Conservation (phyloP, 805 yeast genomes). For the Torulaspora delbrueckii region DNA sequence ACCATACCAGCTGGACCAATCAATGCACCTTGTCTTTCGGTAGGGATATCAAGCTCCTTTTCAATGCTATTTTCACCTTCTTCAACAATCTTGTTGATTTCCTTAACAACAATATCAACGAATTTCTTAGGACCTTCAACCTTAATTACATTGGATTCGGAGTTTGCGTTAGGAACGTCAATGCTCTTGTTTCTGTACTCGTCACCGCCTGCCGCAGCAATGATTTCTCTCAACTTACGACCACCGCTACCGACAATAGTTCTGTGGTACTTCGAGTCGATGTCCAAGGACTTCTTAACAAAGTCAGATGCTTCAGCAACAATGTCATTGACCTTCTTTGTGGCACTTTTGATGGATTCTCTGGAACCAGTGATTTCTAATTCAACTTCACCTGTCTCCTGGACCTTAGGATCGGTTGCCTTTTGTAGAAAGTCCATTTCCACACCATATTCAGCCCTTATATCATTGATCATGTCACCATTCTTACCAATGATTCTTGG, state of each 20-base stretch:
- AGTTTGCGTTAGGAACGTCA: constrained; percentile 61
- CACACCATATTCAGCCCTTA: constrained; percentile 56
- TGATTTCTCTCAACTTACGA: constrained; percentile 64
- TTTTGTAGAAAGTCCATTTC: constrained; percentile 44
- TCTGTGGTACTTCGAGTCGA: constrained; percentile 70
- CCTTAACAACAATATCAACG: constrained; percentile 62
- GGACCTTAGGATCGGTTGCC: constrained; percentile 41
- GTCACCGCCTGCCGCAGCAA: constrained; percentile 70
- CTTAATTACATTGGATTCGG: constrained; percentile 52
- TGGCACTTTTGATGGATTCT: constrained; percentile 68
- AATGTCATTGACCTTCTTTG: constrained; percentile 54
- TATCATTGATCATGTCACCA: constrained; percentile 78
- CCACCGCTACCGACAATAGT: constrained; percentile 77
- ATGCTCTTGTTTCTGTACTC: constrained; percentile 38
- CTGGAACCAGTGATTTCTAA: constrained; percentile 75
- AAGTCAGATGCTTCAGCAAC: constrained; percentile 61
- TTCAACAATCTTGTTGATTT: constrained; percentile 56
- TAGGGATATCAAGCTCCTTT: constrained; percentile 55
- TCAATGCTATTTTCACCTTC: constrained; percentile 56
- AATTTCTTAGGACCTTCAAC: constrained; percentile 71
- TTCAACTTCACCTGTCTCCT: constrained; percentile 49
- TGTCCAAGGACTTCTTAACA: constrained; percentile 52
- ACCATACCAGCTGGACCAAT: constrained; percentile 79
- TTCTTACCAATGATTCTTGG: constrained; percentile 84
- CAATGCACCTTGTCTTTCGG: constrained; percentile 66